A percentile compares a stretch with the other conserved stretches of the same genome.
phyloP scores from a whole-genome alignment of 2,329 filamentous ascomycete genomes.

The Fusarium napiforme region DNA sequence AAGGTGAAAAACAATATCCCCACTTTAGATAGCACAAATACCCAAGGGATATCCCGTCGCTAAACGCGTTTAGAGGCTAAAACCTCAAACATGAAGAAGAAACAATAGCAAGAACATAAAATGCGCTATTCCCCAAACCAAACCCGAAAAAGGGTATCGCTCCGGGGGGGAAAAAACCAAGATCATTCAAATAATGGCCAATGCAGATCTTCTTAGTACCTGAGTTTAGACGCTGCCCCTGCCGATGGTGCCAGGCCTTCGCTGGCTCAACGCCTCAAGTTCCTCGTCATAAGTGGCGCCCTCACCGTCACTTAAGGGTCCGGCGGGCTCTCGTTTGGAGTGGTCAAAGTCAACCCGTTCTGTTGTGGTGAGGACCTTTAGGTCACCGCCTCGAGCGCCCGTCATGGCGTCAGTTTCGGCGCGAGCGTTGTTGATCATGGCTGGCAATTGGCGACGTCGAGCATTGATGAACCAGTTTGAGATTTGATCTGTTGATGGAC shows the following conservation, averaged over 20 bases:
- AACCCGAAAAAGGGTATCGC: constrained; percentile 30
- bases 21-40: constrained; percentile 16
- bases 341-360: constrained; percentile 54
- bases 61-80: constrained; percentile 30
- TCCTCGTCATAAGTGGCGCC: constrained; percentile 59
- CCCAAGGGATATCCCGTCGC: constrained; percentile 33
- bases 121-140: constrained; percentile 36
- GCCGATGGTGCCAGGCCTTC: constrained; percentile 52
- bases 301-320: constrained; percentile 60
- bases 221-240: constrained; percentile 57
- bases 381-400: constrained; percentile 48
- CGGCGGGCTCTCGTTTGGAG: constrained; percentile 49
- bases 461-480: constrained; percentile 88
- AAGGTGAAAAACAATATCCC: background rate
- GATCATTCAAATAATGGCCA: background rate
- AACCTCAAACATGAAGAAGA: constrained; percentile 23
- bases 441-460: constrained; percentile 71
- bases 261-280: constrained; percentile 47
- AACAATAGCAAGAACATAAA: constrained; percentile 15
- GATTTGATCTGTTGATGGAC: constrained; percentile 66
- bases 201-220: background rate
- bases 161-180: background rate
- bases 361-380: constrained; percentile 53
- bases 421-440: constrained; percentile 67
- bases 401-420: constrained; percentile 62